These are phyloP conservation scores for Arachnopeziza araneosa DNA, from an alignment of 2,329 filamentous ascomycete genomes.

Conservation along the genomic window DNA sequence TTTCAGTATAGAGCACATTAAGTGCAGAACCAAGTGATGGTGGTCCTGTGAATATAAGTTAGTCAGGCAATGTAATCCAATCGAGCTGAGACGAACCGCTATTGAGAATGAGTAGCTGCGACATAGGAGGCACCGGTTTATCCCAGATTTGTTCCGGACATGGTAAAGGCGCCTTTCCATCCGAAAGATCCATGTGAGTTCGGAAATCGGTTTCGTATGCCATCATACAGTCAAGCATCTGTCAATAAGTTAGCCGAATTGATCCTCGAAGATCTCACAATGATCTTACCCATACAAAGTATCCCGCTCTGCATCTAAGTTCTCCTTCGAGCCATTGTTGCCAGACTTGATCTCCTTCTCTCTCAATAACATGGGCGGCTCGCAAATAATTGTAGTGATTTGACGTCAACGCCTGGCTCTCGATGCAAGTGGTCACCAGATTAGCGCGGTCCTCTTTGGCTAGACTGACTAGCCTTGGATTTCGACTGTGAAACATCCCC, in stretches of 20 bases:
- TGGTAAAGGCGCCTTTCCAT: slow-evolving; percentile 4
- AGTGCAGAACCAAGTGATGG: not conserved
- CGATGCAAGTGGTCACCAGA: no score
- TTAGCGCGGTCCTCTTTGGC: no score
- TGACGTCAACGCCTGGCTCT: no score
- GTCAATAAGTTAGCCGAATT: no score
- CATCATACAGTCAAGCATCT: not conserved
- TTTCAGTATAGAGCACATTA: not conserved
- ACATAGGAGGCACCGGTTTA: no score
- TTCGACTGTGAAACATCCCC: no score
- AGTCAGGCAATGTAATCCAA: not conserved
- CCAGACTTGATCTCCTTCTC: no score
- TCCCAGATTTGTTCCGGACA: slow-evolving; percentile 1
- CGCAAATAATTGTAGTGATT: no score
- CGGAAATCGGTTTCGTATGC: slow-evolving; percentile 1
- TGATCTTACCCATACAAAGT: not conserved
- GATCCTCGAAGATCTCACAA: not conserved
- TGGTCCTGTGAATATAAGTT: no score
- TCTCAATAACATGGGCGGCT: no score
- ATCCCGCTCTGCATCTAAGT: not conserved
- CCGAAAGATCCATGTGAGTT: slow-evolving; percentile 6
- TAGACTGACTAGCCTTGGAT: no score
- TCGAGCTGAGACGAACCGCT: not conserved
- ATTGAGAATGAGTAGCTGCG: not conserved
- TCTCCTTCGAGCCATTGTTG: not conserved